These are phyloP conservation scores for Aureobasidium lini DNA, from an alignment of 2,329 filamentous ascomycete species.

Conservation along the genomic window DNA sequence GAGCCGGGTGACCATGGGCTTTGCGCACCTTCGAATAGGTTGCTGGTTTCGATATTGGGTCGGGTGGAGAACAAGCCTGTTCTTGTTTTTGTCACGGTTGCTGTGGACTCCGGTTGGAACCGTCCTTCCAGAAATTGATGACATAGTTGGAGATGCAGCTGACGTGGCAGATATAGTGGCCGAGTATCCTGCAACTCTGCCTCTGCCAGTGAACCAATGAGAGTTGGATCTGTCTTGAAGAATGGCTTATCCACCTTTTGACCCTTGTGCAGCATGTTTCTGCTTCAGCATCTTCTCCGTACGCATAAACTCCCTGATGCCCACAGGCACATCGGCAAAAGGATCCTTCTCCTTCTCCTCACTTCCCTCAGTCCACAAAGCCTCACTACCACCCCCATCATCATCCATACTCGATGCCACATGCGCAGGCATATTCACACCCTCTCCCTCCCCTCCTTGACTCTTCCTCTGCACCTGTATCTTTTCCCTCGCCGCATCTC, in stretches of 20 bases:
- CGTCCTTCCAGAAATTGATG: too few species aligned
- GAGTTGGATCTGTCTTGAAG: not conserved
- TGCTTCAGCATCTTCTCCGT: slow-evolving; percentile 85
- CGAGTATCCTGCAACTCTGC: not conserved
- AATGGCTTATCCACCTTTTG: not conserved
- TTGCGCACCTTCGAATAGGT: too few species aligned
- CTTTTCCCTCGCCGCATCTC: slow-evolving; percentile 54
- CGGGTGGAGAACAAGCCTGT: too few species aligned
- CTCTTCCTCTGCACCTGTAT: slow-evolving; percentile 29
- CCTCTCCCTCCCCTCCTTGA: not conserved
- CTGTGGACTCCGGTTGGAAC: too few species aligned
- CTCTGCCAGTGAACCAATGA: too few species aligned
- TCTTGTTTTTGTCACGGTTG: too few species aligned
- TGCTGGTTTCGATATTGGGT: too few species aligned
- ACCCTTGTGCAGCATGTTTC: slow-evolving; percentile 11
- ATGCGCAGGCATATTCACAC: slow-evolving; percentile 36
- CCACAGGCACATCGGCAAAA: slow-evolving; percentile 77
- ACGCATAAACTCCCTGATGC: slow-evolving; percentile 95
- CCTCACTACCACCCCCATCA: slow-evolving; percentile 67
- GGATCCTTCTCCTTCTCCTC: slow-evolving; percentile 44
- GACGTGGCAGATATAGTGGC: not conserved
- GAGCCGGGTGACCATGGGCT: too few species aligned
- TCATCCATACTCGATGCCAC: slow-evolving; percentile 63
- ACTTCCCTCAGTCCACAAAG: slow-evolving; percentile 51
- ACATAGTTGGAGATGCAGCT: too few species aligned